Evolutionary conservation across 2,329 filamentous ascomycete species (phyloP), one percentile per base, ranked within the genome.

Genomic region (Chaetomium sp.): DNA sequence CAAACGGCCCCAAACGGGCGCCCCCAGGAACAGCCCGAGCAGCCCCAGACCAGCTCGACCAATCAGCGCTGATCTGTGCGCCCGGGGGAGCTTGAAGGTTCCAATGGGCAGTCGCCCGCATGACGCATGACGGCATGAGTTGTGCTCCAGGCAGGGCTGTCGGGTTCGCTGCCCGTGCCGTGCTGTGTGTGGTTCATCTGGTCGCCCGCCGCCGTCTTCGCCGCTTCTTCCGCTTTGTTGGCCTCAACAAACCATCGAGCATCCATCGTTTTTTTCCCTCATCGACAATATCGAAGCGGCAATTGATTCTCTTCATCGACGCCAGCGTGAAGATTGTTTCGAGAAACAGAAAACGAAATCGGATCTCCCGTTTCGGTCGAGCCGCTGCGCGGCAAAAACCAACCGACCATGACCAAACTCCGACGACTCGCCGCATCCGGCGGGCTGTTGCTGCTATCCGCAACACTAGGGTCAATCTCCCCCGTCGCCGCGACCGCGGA

Each of bases 321-420:
- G 27, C 8, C 37, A 35, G 7, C 12, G 34, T 12, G 35, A 12
- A 14, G 36, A 33, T 50, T 42, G 12, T 14, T 19, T 10, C 11
- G 7, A 19, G 6, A 47, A 33, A 33, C 27, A 1, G 6, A 8
- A 42, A 14, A n/a, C 8, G 12, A 40, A 9, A 40, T 42, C 10
- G 40, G 14, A 12, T 8, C 2, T 19, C n/a, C 33, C 45, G 11
- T 11, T 6, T 19, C 33, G 38, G 44, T 40, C 45, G 38, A 27
- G 62, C 62, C 62, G 62, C 59, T 42, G 57, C 55, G 62, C 60
- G 62, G 62, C 62, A 52, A 32, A 56, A 54, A 38, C 12, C 40
- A 42, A 19, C 49, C 49, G 19, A 58, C 55, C 14, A 76, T 76
- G 74, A 67, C 70, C 62, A 72, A 66, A 64, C 64, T 74, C 60